phyloP scores from a whole-genome alignment of 495 filamentous ascomycete genomes.

The Penicillium lividum region DNA sequence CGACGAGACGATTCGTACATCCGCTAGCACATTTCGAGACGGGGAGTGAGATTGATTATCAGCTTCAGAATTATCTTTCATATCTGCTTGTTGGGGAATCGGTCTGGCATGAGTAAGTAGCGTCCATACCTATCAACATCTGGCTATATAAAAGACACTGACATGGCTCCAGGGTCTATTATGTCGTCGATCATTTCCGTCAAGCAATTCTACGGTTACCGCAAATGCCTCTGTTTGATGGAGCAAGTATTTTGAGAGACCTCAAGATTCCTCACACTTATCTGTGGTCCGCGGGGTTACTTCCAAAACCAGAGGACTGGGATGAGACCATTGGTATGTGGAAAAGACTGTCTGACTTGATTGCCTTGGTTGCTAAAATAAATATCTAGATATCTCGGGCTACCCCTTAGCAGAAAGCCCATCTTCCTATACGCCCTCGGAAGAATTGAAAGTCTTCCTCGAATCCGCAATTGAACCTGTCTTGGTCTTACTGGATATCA shows the following conservation, averaged over 20 bases:
- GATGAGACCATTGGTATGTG: neutral
- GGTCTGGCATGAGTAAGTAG: neutral
- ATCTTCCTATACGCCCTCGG: neutral
- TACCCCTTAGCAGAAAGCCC: neutral
- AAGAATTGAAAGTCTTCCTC: neutral
- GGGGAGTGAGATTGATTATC: slow-evolving; percentile 2
- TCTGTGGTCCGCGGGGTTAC: slow-evolving; percentile 3
- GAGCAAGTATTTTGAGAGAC: neutral
- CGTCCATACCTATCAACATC: no score
- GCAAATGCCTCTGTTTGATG: neutral
- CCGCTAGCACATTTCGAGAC: slow-evolving; percentile 7
- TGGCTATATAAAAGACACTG: neutral
- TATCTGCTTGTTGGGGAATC: neutral
- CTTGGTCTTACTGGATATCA: neutral
- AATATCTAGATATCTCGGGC: neutral
- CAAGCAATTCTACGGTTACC: neutral
- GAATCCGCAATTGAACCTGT: neutral
- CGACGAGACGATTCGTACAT: slow-evolving; percentile 12
- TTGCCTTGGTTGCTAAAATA: neutral
- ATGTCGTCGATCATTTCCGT: neutral
- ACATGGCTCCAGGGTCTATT: neutral
- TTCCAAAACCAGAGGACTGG: slow-evolving; percentile 16
- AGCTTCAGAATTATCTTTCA: slow-evolving; percentile 5
- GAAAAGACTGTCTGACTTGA: neutral
- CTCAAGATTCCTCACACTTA: slow-evolving; percentile 12